These are phyloP conservation scores for Phaseolus lunatus DNA, from an alignment of 306 rosid genomes.

Conservation along the genomic window DNA sequence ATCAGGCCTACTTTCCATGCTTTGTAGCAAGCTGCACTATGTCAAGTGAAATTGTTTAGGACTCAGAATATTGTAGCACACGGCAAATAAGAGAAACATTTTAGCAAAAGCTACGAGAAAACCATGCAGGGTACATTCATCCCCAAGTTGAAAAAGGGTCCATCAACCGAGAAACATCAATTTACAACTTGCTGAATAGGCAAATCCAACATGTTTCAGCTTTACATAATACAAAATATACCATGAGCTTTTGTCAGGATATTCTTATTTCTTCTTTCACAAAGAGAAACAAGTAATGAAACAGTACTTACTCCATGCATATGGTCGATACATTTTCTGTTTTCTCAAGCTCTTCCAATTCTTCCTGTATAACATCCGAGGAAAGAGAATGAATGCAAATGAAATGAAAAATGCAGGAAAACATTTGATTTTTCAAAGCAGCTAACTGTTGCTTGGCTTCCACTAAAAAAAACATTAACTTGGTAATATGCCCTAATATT, in stretches of 20 bases:
- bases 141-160: neutral
- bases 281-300: slow-evolving; percentile 28
- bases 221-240: neutral
- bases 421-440: slow-evolving; percentile 36
- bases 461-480: slow-evolving; percentile 25
- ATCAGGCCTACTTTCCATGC: slow-evolving; percentile 63
- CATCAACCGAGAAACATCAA: slow-evolving; percentile 28
- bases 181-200: no score
- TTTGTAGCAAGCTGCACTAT: slow-evolving; percentile 59
- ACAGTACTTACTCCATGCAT: slow-evolving; percentile 61
- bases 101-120: neutral
- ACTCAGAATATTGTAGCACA: slow-evolving; percentile 29
- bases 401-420: slow-evolving; percentile 7
- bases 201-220: slow-evolving; percentile 6
- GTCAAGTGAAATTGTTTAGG: slow-evolving; percentile 40
- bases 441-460: slow-evolving; percentile 22
- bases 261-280: slow-evolving; percentile 9
- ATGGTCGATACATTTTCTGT: slow-evolving; percentile 62
- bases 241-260: neutral
- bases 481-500: neutral
- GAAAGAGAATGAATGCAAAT: slow-evolving; percentile 33
- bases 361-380: slow-evolving; percentile 58
- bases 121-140: neutral
- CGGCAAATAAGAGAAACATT: slow-evolving; percentile 18
- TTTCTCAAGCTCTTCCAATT: slow-evolving; percentile 67